Evolutionary conservation across 192 early-diverging fungal genomes (phyloP).

Genomic region (Geranomyces variabilis): DNA sequence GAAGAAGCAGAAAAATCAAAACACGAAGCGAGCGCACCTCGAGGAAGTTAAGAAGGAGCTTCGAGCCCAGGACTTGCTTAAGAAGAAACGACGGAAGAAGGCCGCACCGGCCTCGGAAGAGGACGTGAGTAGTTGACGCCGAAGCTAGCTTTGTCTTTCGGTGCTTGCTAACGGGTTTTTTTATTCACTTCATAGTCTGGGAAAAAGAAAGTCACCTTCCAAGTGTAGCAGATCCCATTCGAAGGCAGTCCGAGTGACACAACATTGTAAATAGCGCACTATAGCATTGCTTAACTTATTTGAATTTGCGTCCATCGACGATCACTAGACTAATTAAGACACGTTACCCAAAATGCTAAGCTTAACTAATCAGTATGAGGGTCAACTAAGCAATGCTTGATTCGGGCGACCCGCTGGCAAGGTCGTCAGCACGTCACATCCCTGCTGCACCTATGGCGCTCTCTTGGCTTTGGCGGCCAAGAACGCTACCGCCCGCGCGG

Average conservation of each 20-base stretch:
- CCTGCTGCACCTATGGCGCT: too few relatives aligned
- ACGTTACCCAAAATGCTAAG: neutral
- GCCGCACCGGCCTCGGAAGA: neutral
- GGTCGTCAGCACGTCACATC: too few relatives aligned
- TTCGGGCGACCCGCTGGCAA: too few relatives aligned
- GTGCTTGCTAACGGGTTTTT: neutral
- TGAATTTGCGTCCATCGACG: neutral
- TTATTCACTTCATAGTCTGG: neutral
- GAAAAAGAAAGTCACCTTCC: conserved; percentile 11
- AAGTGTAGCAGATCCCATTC: neutral
- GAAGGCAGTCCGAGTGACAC: too few relatives aligned
- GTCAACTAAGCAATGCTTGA: too few relatives aligned
- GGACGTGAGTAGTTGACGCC: neutral
- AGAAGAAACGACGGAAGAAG: conserved; percentile 5
- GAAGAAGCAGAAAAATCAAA: conserved; percentile 13
- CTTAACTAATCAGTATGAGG: neutral
- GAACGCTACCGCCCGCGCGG: conserved; percentile 15
- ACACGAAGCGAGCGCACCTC: conserved; percentile 11
- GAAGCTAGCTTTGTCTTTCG: neutral
- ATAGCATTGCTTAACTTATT: neutral
- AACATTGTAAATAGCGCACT: too few relatives aligned
- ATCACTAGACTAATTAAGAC: neutral
- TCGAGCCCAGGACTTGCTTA: neutral
- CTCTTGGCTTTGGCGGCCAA: conserved; percentile 23
- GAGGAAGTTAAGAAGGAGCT: conserved; percentile 9